Conservation (phyloP, 2,329 filamentous ascomycete genomes). For the Zalaria obscura region DNA sequence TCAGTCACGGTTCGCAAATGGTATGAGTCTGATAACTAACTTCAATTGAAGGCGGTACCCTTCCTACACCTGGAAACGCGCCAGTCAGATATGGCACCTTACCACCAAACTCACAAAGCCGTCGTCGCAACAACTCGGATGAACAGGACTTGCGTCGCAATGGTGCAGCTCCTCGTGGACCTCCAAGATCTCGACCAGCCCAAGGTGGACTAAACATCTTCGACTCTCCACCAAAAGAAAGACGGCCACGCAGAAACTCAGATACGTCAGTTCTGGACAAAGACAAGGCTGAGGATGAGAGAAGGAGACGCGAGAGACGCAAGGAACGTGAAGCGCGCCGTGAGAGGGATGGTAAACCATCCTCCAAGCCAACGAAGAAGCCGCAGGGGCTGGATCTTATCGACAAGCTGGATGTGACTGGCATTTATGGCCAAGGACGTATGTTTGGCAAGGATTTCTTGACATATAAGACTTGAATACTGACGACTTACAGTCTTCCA, state of each 20-base stretch:
- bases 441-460: conserved; percentile 12
- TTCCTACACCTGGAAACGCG: conserved; percentile 24
- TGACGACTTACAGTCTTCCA: conserved; percentile 59
- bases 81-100: conserved; percentile 31
- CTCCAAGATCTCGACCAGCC: conserved; percentile 20
- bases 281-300: conserved; percentile 47
- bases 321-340: conserved; percentile 36
- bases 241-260: conserved; percentile 58
- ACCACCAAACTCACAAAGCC: conserved; percentile 36
- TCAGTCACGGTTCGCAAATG: conserved; percentile 4
- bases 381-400: conserved; percentile 64
- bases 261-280: conserved; percentile 61
- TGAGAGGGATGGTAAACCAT: conserved; percentile 21
- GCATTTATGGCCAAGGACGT: conserved; percentile 88
- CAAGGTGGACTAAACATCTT: conserved; percentile 29
- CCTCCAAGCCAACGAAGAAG: conserved; percentile 18
- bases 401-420: conserved; percentile 90
- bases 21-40: conserved; percentile 10
- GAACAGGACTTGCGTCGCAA: conserved; percentile 48
- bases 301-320: conserved; percentile 32
- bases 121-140: conserved; percentile 45
- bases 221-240: conserved; percentile 28
- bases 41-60: conserved; percentile 25
- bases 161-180: conserved; percentile 25
- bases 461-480: conserved; percentile 2